Conservation (phyloP, 768 basidiomycete species). For the Suillus variegatus region DNA sequence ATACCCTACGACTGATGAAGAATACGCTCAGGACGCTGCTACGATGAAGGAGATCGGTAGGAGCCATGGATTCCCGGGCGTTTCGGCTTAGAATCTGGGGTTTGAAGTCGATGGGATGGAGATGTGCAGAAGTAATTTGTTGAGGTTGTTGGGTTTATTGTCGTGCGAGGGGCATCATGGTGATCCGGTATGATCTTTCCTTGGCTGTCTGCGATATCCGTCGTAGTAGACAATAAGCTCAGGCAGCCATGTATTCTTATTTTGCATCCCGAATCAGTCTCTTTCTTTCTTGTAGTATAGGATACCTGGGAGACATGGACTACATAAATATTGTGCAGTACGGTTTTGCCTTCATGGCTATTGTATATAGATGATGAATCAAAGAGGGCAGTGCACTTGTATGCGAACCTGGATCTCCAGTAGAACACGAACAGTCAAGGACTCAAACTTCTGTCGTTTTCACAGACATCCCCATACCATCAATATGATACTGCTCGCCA, state of each 20-base stretch:
- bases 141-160: not conserved
- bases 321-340: not conserved
- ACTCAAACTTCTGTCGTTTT: not conserved
- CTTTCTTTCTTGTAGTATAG: not conserved
- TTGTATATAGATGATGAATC: not conserved
- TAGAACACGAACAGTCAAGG: not conserved
- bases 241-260: not conserved
- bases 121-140: no score
- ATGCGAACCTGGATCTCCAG: no score
- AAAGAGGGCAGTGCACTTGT: not conserved
- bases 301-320: not conserved
- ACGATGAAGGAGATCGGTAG: not conserved
- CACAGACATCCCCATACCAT: constrained; percentile 53
- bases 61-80: not conserved
- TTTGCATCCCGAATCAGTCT: not conserved
- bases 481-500: constrained; percentile 86
- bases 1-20: not conserved
- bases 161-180: not conserved
- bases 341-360: not conserved
- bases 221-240: not conserved
- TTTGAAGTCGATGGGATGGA: not conserved
- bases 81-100: not conserved
- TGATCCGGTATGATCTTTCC: not conserved
- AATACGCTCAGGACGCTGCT: not conserved
- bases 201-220: constrained; percentile 1